These are phyloP conservation scores for Glomus cerebriforme DNA, from an alignment of 192 early-diverging fungal species.

Conservation along the genomic window DNA sequence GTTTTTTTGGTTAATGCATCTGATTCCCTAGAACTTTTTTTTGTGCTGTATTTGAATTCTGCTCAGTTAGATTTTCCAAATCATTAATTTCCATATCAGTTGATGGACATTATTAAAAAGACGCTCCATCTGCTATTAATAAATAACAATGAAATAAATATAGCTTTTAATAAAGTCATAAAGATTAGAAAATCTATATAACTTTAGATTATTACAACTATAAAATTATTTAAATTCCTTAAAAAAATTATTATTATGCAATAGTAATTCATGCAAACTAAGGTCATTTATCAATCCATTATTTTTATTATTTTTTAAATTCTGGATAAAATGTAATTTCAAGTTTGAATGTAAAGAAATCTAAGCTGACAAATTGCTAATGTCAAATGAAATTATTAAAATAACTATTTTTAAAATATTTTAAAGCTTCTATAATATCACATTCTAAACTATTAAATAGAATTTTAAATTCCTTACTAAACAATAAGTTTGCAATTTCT, in stretches of 20 bases:
- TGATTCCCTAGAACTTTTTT: too few relatives aligned
- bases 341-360: not conserved
- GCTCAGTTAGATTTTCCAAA: too few relatives aligned
- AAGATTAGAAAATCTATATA: conserved; percentile 1
- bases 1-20: too few relatives aligned
- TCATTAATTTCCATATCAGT: too few relatives aligned
- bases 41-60: too few relatives aligned
- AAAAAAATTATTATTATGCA: not conserved
- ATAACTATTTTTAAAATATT: not conserved
- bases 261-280: not conserved
- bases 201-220: not conserved
- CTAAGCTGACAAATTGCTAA: not conserved
- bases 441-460: conserved; percentile 3
- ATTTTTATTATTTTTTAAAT: not conserved
- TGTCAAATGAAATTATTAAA: not conserved
- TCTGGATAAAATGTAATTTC: not conserved
- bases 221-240: not conserved
- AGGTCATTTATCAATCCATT: not conserved
- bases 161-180: not conserved
- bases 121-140: not conserved
- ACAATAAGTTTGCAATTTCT: not conserved
- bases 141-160: not conserved
- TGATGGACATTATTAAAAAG: conserved; percentile 20
- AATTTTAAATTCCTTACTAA: not conserved
- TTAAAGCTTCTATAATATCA: not conserved